phyloP scores from a whole-genome alignment of 768 basidiomycete species.

The Panellus pusillus region DNA sequence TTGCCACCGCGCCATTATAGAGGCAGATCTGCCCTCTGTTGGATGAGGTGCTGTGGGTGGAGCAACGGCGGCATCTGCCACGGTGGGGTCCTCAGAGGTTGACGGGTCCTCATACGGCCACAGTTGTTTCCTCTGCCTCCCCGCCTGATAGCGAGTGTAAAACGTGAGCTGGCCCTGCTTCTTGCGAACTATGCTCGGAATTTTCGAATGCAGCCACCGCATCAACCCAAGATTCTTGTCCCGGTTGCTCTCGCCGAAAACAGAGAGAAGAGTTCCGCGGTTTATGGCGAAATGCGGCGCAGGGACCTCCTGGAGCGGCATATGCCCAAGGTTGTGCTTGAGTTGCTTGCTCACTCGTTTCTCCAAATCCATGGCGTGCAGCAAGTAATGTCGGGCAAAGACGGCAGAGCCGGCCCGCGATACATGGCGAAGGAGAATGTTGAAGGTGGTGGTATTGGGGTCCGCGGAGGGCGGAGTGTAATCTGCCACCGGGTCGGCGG shows the following conservation, averaged over 20 bases:
- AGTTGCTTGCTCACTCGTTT: slow-evolving; percentile 32
- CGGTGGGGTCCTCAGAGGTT: slow-evolving; percentile 21
- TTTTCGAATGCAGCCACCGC: slow-evolving; percentile 55
- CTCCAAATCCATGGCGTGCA: slow-evolving; percentile 52
- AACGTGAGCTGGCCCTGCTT: slow-evolving; percentile 50
- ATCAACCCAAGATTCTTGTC: slow-evolving; percentile 59
- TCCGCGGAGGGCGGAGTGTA: slow-evolving; percentile 43
- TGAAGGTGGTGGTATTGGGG: slow-evolving; percentile 71
- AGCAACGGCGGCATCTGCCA: too few species aligned
- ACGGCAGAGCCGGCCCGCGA: slow-evolving; percentile 46
- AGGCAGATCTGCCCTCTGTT: neutral
- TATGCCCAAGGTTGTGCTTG: slow-evolving; percentile 32
- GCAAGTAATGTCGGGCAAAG: slow-evolving; percentile 67
- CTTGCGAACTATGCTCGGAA: slow-evolving; percentile 43
- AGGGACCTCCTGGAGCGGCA: slow-evolving; percentile 35
- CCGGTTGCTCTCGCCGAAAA: slow-evolving; percentile 58
- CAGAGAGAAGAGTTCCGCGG: slow-evolving; percentile 54
- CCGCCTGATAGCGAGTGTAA: slow-evolving; percentile 36
- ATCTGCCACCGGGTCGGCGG: slow-evolving; percentile 32
- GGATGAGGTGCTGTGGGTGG: too few species aligned
- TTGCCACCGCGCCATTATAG: slow-evolving; percentile 6
- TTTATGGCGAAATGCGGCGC: slow-evolving; percentile 59
- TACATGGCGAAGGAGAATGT: slow-evolving; percentile 59
- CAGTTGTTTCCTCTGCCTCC: slow-evolving; percentile 24
- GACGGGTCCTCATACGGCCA: slow-evolving; percentile 21